Conservation (phyloP, 495 filamentous ascomycete genomes). For the Cladorrhinum samala region DNA sequence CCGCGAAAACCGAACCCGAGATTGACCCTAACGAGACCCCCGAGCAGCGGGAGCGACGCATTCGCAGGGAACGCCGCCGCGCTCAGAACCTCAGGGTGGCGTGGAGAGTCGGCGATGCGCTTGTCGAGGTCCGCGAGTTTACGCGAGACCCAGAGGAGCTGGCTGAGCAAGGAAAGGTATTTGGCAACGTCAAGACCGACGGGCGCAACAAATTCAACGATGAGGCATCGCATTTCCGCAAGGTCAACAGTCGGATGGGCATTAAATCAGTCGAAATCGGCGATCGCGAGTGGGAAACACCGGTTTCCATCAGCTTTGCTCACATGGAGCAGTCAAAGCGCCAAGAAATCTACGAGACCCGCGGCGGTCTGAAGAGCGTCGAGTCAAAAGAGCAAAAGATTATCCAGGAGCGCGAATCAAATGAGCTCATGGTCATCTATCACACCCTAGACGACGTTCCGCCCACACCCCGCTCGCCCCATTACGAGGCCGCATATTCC, state of each 20-base stretch:
- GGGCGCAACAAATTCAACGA: slow-evolving; percentile 21
- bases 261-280: slow-evolving; percentile 36
- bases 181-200: slow-evolving; percentile 64
- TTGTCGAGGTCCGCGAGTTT: slow-evolving; percentile 68
- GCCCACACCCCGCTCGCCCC: slow-evolving; percentile 66
- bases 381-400: slow-evolving; percentile 58
- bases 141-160: slow-evolving; percentile 78
- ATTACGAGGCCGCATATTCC: slow-evolving; percentile 24
- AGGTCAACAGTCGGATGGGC: slow-evolving; percentile 35
- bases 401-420: slow-evolving; percentile 66
- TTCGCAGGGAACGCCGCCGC: slow-evolving; percentile 72
- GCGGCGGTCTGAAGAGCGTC: slow-evolving; percentile 55
- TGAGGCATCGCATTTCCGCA: slow-evolving; percentile 78
- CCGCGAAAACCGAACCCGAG: slow-evolving; percentile 43
- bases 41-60: slow-evolving; percentile 64
- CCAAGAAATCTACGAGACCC: slow-evolving; percentile 52
- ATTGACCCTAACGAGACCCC: slow-evolving; percentile 60
- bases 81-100: slow-evolving; percentile 61
- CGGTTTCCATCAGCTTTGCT: slow-evolving; percentile 48
- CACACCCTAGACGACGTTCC: slow-evolving; percentile 69
- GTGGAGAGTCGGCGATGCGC: slow-evolving; percentile 60
- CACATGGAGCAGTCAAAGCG: slow-evolving; percentile 49
- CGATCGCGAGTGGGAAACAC: slow-evolving; percentile 42
- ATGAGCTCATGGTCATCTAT: slow-evolving; percentile 81
- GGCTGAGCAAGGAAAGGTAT: slow-evolving; percentile 50